Evolutionary conservation across 768 basidiomycete species (phyloP).

Genomic region (Leccinellum rugosiceps): DNA sequence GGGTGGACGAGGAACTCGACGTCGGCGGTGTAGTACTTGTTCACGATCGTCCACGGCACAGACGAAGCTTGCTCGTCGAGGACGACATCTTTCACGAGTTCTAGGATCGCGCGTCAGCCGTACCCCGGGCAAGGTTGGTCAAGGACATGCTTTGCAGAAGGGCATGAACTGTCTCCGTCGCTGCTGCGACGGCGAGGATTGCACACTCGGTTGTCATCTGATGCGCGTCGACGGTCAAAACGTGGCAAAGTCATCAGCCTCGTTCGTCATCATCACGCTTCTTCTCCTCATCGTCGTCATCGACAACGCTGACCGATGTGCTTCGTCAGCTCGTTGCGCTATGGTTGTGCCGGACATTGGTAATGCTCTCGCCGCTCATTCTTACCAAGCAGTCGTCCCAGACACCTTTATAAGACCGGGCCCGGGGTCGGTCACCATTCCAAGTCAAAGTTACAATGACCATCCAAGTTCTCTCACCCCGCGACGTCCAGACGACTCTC

Average conservation of each 20-base stretch:
- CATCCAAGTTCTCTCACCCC: constrained; percentile 26
- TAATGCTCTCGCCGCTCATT: neutral
- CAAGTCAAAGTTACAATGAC: constrained; percentile 12
- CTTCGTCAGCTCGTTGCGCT: constrained; percentile 13
- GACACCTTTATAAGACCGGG: constrained; percentile 8
- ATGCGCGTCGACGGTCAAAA: neutral
- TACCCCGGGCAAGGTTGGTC: neutral
- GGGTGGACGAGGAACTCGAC: constrained; percentile 63
- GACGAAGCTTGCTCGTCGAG: constrained; percentile 15
- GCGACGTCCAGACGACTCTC: constrained; percentile 36
- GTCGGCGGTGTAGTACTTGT: constrained; percentile 78
- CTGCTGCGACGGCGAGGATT: constrained; percentile 26
- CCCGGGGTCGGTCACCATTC: neutral
- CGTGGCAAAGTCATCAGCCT: neutral
- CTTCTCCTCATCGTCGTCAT: neutral
- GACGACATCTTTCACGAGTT: constrained; percentile 18
- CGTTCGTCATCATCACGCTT: neutral
- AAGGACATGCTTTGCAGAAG: constrained; percentile 27
- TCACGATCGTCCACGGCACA: constrained; percentile 72
- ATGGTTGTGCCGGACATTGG: constrained; percentile 3
- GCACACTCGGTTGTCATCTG: constrained; percentile 22
- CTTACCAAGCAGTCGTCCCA: constrained; percentile 5
- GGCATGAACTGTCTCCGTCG: constrained; percentile 14
- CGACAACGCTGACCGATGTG: constrained; percentile 3
- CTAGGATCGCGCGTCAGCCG: constrained; percentile 21